Base-by-base conservation (phyloP, 208 protist species). In the Porcisia deanei region DNA sequence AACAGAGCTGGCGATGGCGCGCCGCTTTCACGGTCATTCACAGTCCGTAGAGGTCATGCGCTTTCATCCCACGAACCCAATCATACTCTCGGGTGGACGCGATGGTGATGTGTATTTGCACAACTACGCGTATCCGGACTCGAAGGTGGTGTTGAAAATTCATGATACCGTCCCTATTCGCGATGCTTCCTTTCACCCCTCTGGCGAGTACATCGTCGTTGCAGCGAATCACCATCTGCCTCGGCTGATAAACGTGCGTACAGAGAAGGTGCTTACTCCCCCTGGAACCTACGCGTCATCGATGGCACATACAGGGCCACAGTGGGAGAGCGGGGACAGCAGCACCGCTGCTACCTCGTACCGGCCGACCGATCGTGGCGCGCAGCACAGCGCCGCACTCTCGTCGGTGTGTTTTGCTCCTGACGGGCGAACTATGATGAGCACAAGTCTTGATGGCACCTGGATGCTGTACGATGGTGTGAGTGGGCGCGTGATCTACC, bases 391-490 rank as follows among this genome's bases (percentile, higher is more conserved):
- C 4, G 93, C 89, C 0, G 89, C 80, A n/a, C 79, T 97, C 14
- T 94, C 85, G 34, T 70, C 73, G 14, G 89, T 94, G 0, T 74
- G 37, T 64, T 96, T 94, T 37, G 68, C 88, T 0, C 68, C 61
- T 10, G 90, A 95, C 69, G 93, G 90, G 34, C 81, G 91, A 14
- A 86, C 86, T 8, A 87, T 94, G 79, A 81, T 84, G 22, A 91
- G 85, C 14, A 86, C 85, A 18, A 87, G 88, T 43, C 71, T 95
- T 2, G 93, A 97, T 76, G 93, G 93, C 18, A 85, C 86, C 20
- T 88, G 89, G 83, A 87, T 88, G 73, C 53, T 95, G 9, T 94
- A 93, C 73, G 93, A 97, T 71, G 89, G 89, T 20, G 87, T 91
- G 20, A 94, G 86, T 64, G 91, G 93, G 30, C 87, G 88, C 41